Base-by-base conservation (phyloP, 345 rosid species). In the Populus ilicifolia region DNA sequence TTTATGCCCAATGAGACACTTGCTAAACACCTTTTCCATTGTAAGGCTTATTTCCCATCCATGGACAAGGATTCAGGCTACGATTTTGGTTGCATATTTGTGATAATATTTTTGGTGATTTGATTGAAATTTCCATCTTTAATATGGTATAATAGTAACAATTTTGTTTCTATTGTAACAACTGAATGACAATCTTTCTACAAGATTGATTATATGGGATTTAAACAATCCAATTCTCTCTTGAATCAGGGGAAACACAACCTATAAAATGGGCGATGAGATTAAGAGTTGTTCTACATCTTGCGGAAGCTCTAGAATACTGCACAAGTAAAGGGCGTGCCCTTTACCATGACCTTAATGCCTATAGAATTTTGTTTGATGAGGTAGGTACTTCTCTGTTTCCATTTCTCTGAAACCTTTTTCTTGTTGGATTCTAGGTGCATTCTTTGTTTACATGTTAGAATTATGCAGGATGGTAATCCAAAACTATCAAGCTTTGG, bases 231-330 rank as follows among this genome's bases (percentile, higher is more conserved):
- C 52, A 17, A 23, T 18, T 70, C 5, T 70, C 14, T 54, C 75
- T 72, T 83, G 83, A 80, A 79, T 80, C 84, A 93, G 98, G 99
- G 98, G 99, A 95, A 77, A 65, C 89, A 67, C 92, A 92, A 72
- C 98, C 99, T 35, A 93, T 95, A 97, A 92, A 92, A 84, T 95
- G 98, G 99, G 93, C 92, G 1, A 95, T 95, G 98, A 80, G 99
- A 69, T 76, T 93, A 77, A 90, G 98, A 90, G 98, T 93, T 73
- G 94, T 89, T 75, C 89, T 93, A 75, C 91, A 93, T 86, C 90
- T 95, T 70, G 98, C 99, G 76, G 90, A 95, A 88, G 98, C 98
- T 69, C 85, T 95, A 73, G 99, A 93, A 48, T 90, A 93, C 80
- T 95, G 98, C 84, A 90, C 91, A 2, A 87, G 85, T 77, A 93